phyloP scores from a whole-genome alignment of 805 yeast genomes.

The Kregervanrija pseudodelftensis region DNA sequence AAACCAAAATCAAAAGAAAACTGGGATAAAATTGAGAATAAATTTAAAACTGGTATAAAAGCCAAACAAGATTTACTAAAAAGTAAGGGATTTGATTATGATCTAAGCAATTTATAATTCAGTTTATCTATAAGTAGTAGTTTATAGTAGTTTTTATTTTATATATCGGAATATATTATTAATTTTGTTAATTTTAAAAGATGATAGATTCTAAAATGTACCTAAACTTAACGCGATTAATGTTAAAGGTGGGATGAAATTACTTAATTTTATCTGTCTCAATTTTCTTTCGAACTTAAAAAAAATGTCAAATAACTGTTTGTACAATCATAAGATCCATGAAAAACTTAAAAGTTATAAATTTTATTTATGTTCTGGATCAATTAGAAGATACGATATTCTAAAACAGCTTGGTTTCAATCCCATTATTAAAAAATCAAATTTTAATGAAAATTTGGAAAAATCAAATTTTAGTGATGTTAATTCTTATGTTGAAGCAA shows the following conservation, averaged over 20 bases:
- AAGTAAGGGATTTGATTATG: slow-evolving; percentile 53
- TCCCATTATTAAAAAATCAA: slow-evolving; percentile 48
- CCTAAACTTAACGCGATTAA: background rate
- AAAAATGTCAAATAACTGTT: no score
- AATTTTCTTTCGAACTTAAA: no score
- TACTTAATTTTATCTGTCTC: no score
- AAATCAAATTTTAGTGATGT: slow-evolving; percentile 37
- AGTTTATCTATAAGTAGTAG: background rate
- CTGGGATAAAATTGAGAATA: slow-evolving; percentile 47
- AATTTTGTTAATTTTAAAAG: background rate
- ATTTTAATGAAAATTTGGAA: slow-evolving; percentile 69
- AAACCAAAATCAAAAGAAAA: slow-evolving; percentile 47
- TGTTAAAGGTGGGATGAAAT: no score
- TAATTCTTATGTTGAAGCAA: slow-evolving; percentile 50
- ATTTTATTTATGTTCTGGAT: slow-evolving; percentile 72
- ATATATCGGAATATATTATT: background rate
- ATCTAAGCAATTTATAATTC: slow-evolving; percentile 17
- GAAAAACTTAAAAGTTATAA: slow-evolving; percentile 11
- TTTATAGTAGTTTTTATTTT: background rate
- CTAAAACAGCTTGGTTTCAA: slow-evolving; percentile 49
- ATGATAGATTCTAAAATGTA: background rate
- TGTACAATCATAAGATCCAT: no score
- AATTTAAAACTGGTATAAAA: slow-evolving; percentile 34
- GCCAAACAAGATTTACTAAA: slow-evolving; percentile 43
- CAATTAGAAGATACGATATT: slow-evolving; percentile 77